phyloP scores from a whole-genome alignment of 2,329 filamentous ascomycete genomes.

The Thermomyces lanuginosus region DNA sequence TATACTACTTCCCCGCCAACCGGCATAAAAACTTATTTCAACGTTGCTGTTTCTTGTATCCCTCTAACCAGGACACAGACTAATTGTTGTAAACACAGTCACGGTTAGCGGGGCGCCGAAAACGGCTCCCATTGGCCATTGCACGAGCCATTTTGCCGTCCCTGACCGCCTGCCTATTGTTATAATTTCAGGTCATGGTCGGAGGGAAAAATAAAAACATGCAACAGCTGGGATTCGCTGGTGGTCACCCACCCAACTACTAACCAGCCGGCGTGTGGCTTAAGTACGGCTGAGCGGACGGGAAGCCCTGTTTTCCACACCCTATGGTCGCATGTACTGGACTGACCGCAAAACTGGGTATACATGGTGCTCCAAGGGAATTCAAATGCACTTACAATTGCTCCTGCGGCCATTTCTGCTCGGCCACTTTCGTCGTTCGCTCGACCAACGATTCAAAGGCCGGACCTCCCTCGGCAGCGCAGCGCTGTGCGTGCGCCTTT shows the following conservation, averaged over 20 bases:
- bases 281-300: slow-evolving; percentile 9
- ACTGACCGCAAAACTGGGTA: background rate
- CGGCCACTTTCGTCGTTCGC: slow-evolving; percentile 14
- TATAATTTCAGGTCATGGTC: too few species aligned
- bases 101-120: too few species aligned
- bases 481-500: slow-evolving; percentile 45
- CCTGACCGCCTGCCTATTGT: too few species aligned
- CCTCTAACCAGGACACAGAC: too few species aligned
- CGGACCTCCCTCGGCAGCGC: slow-evolving; percentile 30
- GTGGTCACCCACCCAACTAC: slow-evolving; percentile 9
- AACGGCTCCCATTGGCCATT: too few species aligned
- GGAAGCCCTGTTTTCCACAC: slow-evolving; percentile 9
- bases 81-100: too few species aligned
- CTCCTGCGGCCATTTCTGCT: slow-evolving; percentile 10
- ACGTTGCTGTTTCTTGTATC: too few species aligned
- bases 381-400: slow-evolving; percentile 15
- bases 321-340: slow-evolving; percentile 7
- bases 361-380: background rate
- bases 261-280: slow-evolving; percentile 8
- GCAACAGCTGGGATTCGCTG: slow-evolving; percentile 8
- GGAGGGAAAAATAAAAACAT: slow-evolving; percentile 5
- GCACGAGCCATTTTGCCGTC: too few species aligned
- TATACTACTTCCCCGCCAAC: too few species aligned
- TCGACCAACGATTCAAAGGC: slow-evolving; percentile 26
- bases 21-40: too few species aligned